Conservation (phyloP, 2,329 filamentous ascomycete species). For the Trichoderma citrinoviride region DNA sequence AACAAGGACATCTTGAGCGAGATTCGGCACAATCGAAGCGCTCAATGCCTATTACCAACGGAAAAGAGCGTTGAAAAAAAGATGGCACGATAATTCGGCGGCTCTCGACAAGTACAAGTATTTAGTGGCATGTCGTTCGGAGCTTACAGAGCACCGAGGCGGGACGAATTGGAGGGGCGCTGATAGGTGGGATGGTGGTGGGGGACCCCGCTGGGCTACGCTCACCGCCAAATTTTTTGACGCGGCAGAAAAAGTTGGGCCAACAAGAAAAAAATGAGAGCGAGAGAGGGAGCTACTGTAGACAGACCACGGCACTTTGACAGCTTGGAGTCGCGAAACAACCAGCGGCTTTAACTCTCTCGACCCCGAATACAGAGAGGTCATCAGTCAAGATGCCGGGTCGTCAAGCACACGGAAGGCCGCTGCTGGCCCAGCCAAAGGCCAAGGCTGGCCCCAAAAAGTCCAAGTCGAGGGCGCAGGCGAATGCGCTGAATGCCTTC, state of each 20-base stretch:
- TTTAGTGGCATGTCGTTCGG: slow-evolving; percentile 1
- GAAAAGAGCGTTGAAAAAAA: neutral
- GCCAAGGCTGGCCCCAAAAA: slow-evolving; percentile 39
- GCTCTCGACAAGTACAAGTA: neutral
- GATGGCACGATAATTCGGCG: slow-evolving; percentile 14
- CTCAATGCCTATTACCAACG: neutral
- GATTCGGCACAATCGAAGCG: slow-evolving; percentile 23
- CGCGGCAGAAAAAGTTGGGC: slow-evolving; percentile 32
- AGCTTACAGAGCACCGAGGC: slow-evolving; percentile 13
- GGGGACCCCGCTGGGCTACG: slow-evolving; percentile 30
- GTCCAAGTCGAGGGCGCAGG: slow-evolving; percentile 49
- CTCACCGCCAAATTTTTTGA: slow-evolving; percentile 35
- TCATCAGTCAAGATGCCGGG: slow-evolving; percentile 49
- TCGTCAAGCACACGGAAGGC: slow-evolving; percentile 57
- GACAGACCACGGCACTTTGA: neutral
- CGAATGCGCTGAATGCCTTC: slow-evolving; percentile 56
- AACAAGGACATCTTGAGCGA: slow-evolving; percentile 42
- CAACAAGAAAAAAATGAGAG: neutral
- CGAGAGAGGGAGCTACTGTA: neutral
- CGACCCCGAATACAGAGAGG: slow-evolving; percentile 19
- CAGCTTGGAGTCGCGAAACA: slow-evolving; percentile 3
- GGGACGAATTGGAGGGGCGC: slow-evolving; percentile 23
- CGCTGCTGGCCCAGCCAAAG: slow-evolving; percentile 43
- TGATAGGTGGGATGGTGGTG: slow-evolving; percentile 34
- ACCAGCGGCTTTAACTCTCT: neutral